Evolutionary conservation across 1,284 basidiomycete species (phyloP), one percentile per base, ranked within the genome.

Genomic region (Rhodotorula sp.): DNA sequence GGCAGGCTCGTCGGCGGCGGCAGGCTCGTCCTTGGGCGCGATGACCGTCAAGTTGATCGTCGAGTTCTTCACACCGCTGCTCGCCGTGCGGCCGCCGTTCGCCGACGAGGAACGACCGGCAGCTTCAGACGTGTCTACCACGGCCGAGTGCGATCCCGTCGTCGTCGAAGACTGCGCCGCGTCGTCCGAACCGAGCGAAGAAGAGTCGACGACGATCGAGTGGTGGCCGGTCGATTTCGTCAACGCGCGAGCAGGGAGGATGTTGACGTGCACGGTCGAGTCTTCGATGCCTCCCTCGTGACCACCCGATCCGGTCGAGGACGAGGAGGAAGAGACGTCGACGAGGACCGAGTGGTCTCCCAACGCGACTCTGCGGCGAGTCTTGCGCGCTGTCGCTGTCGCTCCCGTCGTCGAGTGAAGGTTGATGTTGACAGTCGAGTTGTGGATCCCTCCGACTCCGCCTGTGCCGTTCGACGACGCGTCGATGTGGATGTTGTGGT

Each of bases 401-500:
- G 47, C n/a, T 1, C 57, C 46, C 9, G 62, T 44, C 3, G 56
- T 26, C 60, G 52, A 51, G 66, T 70, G 65, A 48, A 72, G 53
- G 69, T 73, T 70, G 66, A 73, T 68, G 71, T 73, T 73, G 64
- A 73, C 44, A 1, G 69, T 71, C 47, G 66, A 68, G 69, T 73
- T 71, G 64, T 70, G 66, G 56, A 73, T 68, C 7, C 71, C 71
- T 50, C 71, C 71, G 6, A 61, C n/a, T 34, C 52, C 65, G 26
- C 64, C 64, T 1, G 44, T 16, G 24, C 64, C 71, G n/a, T 54
- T 50, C 8, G 69, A 61, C 7, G 71, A 70, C 1, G 71, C 71
- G 62, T 73, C 71, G 47, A 73, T 71, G 69, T 70, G 56, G 40
- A 73, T 69, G 64, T 73, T 73, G 64, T 73, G 71, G 71, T 73